Percentiles rank a stretch among this genome's conserved stretches.
Evolutionary conservation across 2,329 filamentous ascomycete genomes (phyloP).

Genomic region (Colletotrichum tanaceti): DNA sequence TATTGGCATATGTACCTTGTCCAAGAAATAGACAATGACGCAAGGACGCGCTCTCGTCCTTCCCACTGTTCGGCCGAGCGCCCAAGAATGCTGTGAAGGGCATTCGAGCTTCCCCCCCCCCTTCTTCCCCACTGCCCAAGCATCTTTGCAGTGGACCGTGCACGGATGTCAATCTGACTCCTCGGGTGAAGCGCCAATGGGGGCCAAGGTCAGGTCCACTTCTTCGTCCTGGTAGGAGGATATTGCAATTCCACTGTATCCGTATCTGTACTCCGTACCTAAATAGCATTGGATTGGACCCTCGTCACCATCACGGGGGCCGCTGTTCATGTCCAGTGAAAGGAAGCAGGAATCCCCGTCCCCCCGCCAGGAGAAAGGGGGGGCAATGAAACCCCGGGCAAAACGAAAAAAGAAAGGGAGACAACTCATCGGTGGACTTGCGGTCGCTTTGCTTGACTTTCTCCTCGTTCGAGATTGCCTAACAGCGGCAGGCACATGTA

Average conservation of each 20-base stretch:
- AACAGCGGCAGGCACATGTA: background rate
- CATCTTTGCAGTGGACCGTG: conserved; percentile 32
- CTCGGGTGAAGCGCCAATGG: conserved; percentile 24
- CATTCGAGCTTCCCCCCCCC: background rate
- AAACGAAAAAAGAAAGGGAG: background rate
- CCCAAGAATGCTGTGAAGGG: conserved; percentile 39
- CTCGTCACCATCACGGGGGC: conserved; percentile 27
- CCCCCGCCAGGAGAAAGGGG: conserved; percentile 21
- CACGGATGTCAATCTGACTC: conserved; percentile 24
- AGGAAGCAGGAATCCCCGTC: conserved; percentile 18
- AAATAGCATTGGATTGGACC: conserved; percentile 24
- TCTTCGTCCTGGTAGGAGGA: conserved; percentile 28
- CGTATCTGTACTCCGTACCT: too few relatives aligned
- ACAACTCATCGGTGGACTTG: conserved; percentile 16
- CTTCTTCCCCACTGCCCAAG: conserved; percentile 16
- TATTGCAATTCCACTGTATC: conserved; percentile 30
- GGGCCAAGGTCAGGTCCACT: conserved; percentile 16
- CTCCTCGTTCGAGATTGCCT: conserved; percentile 23
- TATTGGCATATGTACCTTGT: background rate
- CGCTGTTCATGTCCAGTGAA: conserved; percentile 22
- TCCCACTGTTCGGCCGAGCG: conserved; percentile 29
- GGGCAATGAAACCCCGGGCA: conserved; percentile 23
- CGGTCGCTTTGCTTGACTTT: background rate
- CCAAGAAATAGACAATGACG: conserved; percentile 7
- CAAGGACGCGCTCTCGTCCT: conserved; percentile 4